A percentile compares a stretch with the other conserved stretches of the same genome.
phyloP scores from a whole-genome alignment of 805 yeast species.

The Starmera quercuum region DNA sequence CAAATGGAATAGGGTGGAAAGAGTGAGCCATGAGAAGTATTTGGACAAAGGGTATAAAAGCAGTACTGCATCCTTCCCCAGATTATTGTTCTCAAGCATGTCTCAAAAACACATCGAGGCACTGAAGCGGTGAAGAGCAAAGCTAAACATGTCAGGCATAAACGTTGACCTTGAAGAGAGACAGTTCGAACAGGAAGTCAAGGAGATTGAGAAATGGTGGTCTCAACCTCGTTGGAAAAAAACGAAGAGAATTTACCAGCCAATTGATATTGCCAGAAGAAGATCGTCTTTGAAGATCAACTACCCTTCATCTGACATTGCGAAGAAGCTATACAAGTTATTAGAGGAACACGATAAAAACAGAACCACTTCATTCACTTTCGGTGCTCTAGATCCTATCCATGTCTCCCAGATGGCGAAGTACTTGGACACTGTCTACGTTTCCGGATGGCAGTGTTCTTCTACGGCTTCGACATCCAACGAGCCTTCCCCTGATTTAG shows the following conservation, averaged over 20 bases:
- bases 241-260: constrained; percentile 80
- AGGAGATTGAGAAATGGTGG: constrained; percentile 86
- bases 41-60: neutral
- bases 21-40: neutral
- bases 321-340: constrained; percentile 70
- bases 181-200: constrained; percentile 41
- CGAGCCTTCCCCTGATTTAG: constrained; percentile 97
- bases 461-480: constrained; percentile 96
- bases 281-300: constrained; percentile 71
- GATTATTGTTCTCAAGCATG: neutral
- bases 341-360: constrained; percentile 65
- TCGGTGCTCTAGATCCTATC: constrained; percentile 94
- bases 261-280: constrained; percentile 84
- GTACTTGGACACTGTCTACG: constrained; percentile 86
- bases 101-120: neutral
- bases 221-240: constrained; percentile 82
- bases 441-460: constrained; percentile 98
- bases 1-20: neutral
- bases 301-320: constrained; percentile 72
- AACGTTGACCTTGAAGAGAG: constrained; percentile 11
- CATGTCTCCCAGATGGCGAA: constrained; percentile 97
- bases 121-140: neutral
- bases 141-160: neutral
- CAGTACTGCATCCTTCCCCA: neutral
- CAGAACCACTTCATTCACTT: constrained; percentile 77